phyloP scores from a whole-genome alignment of 2,329 filamentous ascomycete species.

The Aspergillus sp. region DNA sequence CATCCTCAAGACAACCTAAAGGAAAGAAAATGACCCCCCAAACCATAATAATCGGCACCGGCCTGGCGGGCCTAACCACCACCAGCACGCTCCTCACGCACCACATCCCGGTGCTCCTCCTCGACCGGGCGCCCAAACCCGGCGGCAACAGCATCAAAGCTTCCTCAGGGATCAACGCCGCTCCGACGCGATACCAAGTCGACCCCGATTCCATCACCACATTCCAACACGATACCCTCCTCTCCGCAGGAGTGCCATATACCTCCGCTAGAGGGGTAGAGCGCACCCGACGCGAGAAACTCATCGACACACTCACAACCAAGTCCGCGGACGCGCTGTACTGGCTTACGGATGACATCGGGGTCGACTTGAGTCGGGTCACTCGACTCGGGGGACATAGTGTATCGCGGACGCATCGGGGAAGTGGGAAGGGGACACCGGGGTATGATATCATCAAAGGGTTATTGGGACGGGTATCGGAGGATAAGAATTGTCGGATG shows the following conservation, averaged over 20 bases:
- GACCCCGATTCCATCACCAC: constrained; percentile 35
- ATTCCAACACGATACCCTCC: constrained; percentile 60
- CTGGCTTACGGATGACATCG: constrained; percentile 61
- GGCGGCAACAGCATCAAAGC: constrained; percentile 69
- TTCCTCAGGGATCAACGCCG: constrained; percentile 67
- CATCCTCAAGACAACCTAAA: too few relatives aligned
- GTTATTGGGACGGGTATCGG: constrained; percentile 54
- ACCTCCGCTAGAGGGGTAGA: constrained; percentile 32
- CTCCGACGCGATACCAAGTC: constrained; percentile 59
- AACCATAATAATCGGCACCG: constrained; percentile 63
- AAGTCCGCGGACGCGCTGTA: constrained; percentile 54
- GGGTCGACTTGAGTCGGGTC: constrained; percentile 61
- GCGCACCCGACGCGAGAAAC: constrained; percentile 38
- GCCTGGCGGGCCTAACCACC: constrained; percentile 64
- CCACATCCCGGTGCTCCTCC: constrained; percentile 56
- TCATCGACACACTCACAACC: constrained; percentile 54
- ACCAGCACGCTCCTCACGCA: constrained; percentile 58
- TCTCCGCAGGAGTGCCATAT: constrained; percentile 54
- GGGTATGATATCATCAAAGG: constrained; percentile 61
- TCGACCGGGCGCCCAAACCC: constrained; percentile 62
- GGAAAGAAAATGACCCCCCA: neutral
- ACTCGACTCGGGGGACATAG: constrained; percentile 63
- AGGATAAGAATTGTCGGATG: constrained; percentile 52
- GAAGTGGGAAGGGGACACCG: constrained; percentile 56
- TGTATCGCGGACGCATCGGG: constrained; percentile 59